Conservation (phyloP, 2,329 filamentous ascomycete genomes). For the Beauveria asiatica region DNA sequence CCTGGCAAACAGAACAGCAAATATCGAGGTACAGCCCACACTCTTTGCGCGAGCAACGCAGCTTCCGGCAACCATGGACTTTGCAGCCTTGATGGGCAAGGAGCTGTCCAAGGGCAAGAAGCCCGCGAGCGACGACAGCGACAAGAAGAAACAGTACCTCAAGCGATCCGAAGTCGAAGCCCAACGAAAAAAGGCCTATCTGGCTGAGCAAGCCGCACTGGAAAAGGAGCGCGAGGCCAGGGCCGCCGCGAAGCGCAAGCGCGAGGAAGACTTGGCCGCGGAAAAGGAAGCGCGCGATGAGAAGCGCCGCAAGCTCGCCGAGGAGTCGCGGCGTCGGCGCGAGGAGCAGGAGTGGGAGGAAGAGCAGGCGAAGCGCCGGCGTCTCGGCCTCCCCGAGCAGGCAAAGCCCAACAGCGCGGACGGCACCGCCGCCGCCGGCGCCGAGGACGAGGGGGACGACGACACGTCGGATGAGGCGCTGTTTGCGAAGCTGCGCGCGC, state of each 20-base stretch:
- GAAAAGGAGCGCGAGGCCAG: constrained; percentile 64
- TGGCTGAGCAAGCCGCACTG: constrained; percentile 67
- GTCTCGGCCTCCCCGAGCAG: constrained; percentile 72
- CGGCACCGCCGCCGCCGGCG: constrained; percentile 31
- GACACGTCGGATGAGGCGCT: constrained; percentile 68
- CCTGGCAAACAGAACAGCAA: not conserved
- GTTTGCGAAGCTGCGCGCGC: constrained; percentile 53
- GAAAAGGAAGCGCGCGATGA: constrained; percentile 65
- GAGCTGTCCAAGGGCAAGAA: constrained; percentile 79
- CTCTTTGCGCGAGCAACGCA: not conserved
- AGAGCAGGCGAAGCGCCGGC: constrained; percentile 63
- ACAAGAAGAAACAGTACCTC: constrained; percentile 59
- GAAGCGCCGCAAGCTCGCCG: constrained; percentile 71
- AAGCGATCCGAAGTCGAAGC: constrained; percentile 82
- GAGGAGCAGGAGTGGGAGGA: constrained; percentile 67
- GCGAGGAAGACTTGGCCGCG: constrained; percentile 74
- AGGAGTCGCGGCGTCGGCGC: constrained; percentile 61
- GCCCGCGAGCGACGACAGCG: constrained; percentile 24
- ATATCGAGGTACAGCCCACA: not conserved
- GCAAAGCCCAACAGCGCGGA: constrained; percentile 27
- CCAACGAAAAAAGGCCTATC: constrained; percentile 69
- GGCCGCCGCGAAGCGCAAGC: constrained; percentile 71
- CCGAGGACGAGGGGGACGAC: constrained; percentile 33
- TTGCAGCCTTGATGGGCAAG: constrained; percentile 85
- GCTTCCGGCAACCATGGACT: constrained; percentile 61